These are phyloP conservation scores for Mangifera indica DNA, from an alignment of 345 rosid genomes.

Conservation along the genomic window DNA sequence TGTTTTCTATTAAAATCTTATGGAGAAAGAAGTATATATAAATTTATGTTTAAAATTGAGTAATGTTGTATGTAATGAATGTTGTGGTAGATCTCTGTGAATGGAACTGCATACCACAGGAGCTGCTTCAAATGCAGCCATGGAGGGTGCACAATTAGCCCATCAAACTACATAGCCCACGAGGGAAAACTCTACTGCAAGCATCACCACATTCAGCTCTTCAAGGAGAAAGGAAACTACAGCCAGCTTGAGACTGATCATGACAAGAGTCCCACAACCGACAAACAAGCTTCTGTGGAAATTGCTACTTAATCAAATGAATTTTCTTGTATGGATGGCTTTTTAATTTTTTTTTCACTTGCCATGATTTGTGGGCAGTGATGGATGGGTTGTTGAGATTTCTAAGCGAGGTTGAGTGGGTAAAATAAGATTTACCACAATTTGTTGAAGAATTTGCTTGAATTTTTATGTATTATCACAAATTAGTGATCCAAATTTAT, in stretches of 20 bases:
- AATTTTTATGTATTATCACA: neutral
- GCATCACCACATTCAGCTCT: slow-evolving; percentile 64
- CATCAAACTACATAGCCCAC: slow-evolving; percentile 63
- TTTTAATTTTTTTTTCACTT: neutral
- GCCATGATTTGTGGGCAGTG: slow-evolving; percentile 7
- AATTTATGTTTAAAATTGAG: no score
- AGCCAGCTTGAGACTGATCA: slow-evolving; percentile 54
- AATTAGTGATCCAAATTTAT: neutral
- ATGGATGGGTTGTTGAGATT: slow-evolving; percentile 5
- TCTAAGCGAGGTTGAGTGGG: slow-evolving; percentile 8
- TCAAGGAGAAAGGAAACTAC: slow-evolving; percentile 68
- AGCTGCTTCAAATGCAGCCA: slow-evolving; percentile 60
- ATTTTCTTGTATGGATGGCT: neutral
- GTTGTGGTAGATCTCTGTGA: slow-evolving; percentile 45
- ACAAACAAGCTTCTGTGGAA: slow-evolving; percentile 21
- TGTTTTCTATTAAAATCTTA: neutral
- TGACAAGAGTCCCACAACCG: slow-evolving; percentile 21
- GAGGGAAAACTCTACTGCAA: slow-evolving; percentile 69
- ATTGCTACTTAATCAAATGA: slow-evolving; percentile 22
- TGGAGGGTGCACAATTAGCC: slow-evolving; percentile 68
- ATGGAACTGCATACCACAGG: slow-evolving; percentile 52
- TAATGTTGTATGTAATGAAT: neutral
- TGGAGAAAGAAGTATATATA: no score
- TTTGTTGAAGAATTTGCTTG: slow-evolving; percentile 12
- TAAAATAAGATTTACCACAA: slow-evolving; percentile 1